Evolutionary conservation across 345 rosid species (phyloP).

Genomic region (Eucalyptus erythrocorys): DNA sequence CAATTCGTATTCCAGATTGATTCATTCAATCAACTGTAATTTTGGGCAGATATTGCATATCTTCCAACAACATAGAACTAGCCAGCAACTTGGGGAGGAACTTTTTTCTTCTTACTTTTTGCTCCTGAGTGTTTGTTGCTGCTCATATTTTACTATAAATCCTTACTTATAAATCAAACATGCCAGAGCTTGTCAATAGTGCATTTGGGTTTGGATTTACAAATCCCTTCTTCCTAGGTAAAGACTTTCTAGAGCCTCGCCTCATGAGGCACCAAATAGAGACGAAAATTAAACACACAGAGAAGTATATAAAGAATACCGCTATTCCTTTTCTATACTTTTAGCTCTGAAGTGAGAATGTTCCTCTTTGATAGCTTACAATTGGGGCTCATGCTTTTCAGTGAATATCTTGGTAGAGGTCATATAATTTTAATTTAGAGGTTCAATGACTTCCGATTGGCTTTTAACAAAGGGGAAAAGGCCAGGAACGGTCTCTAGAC

Average conservation of each 20-base stretch:
- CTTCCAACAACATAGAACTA: background rate
- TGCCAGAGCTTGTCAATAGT: background rate
- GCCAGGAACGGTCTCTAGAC: background rate
- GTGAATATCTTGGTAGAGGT: background rate
- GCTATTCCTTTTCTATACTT: background rate
- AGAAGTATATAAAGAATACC: background rate
- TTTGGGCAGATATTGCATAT: too few relatives aligned
- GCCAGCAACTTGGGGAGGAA: background rate
- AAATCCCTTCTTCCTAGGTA: background rate
- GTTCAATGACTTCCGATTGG: background rate
- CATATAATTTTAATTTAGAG: background rate
- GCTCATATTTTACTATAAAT: background rate
- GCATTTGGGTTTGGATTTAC: background rate
- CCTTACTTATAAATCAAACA: background rate
- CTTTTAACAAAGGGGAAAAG: background rate
- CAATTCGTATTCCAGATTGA: too few relatives aligned
- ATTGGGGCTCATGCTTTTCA: background rate
- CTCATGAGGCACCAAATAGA: background rate
- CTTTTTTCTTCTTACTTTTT: background rate
- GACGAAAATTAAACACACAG: background rate
- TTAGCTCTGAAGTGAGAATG: background rate
- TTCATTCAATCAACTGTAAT: too few relatives aligned
- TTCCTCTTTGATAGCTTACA: background rate
- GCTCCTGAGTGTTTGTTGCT: background rate
- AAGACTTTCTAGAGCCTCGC: background rate